These are phyloP conservation scores for Neofusicoccum sp. DNA, from an alignment of 2,329 filamentous ascomycete species.

Conservation along the genomic window DNA sequence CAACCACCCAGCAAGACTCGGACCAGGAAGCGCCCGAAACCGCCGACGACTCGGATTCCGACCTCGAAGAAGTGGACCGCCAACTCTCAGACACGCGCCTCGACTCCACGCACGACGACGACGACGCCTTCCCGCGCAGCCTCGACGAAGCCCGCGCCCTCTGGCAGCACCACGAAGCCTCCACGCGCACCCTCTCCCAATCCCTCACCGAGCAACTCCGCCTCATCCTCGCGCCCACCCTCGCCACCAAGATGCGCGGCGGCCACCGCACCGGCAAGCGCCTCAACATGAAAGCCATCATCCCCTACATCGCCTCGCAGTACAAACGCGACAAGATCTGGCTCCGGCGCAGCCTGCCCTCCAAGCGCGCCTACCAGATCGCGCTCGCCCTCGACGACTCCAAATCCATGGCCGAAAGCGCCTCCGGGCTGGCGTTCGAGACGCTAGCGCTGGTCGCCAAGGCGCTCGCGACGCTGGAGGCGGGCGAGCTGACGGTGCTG, in stretches of 20 bases:
- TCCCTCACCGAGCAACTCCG: conserved; percentile 92
- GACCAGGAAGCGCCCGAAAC: conserved; percentile 40
- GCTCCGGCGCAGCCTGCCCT: conserved; percentile 92
- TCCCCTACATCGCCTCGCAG: conserved; percentile 96
- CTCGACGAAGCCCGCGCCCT: conserved; percentile 66
- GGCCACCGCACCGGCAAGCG: conserved; percentile 97
- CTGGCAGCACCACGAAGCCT: conserved; percentile 83
- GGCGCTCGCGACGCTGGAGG: conserved; percentile 88
- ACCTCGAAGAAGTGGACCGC: conserved; percentile 51
- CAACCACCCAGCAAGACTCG: conserved; percentile 35
- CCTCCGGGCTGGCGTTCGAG: conserved; percentile 83
- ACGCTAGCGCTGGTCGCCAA: conserved; percentile 90
- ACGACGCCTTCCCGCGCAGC: conserved; percentile 46
- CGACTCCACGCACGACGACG: neutral
- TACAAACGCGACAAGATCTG: conserved; percentile 99
- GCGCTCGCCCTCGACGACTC: conserved; percentile 96
- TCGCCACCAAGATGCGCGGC: conserved; percentile 93
- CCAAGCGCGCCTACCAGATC: conserved; percentile 94
- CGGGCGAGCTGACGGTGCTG: conserved; percentile 87
- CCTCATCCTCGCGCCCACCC: conserved; percentile 90
- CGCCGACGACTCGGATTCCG: conserved; percentile 42
- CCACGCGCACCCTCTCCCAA: conserved; percentile 83
- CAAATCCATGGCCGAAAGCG: conserved; percentile 86
- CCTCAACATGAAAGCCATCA: conserved; percentile 99
- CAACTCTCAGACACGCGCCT: conserved; percentile 51